Percentiles rank a stretch among this genome's conserved stretches.
These are phyloP conservation scores for Hibiscus tridactylites DNA, from an alignment of 345 rosid genomes.

Conservation along the genomic window DNA sequence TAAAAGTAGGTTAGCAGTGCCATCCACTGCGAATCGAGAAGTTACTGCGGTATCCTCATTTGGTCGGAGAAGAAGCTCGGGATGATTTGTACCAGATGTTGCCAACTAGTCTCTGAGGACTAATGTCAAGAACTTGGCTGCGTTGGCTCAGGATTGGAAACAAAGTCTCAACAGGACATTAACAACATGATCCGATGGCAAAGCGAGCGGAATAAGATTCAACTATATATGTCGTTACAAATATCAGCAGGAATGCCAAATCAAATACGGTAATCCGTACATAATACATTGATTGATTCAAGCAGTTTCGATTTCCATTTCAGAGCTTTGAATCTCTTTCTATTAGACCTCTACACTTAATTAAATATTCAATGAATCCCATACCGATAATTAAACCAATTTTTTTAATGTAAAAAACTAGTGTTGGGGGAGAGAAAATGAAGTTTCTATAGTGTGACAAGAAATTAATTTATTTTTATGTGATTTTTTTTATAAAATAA, in stretches of 20 bases:
- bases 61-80: constrained; percentile 92
- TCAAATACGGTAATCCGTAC: no score
- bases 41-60: constrained; percentile 81
- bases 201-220: constrained; percentile 82
- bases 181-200: constrained; percentile 93
- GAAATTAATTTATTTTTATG: no score
- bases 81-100: constrained; percentile 92
- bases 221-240: constrained; percentile 87
- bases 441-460: no score
- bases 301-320: no score
- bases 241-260: constrained; percentile 40
- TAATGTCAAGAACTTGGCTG: constrained; percentile 66
- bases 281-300: no score
- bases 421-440: no score
- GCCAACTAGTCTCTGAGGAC: constrained; percentile 63
- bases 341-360: no score
- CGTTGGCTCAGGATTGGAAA: constrained; percentile 90
- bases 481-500: no score
- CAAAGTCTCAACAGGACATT: constrained; percentile 64
- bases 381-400: no score
- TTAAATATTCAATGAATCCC: no score
- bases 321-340: no score
- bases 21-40: constrained; percentile 83
- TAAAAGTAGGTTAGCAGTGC: constrained; percentile 40
- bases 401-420: no score